Evolutionary conservation across 2,329 filamentous ascomycete species (phyloP).

Genomic region (Fusarium tuaranense): DNA sequence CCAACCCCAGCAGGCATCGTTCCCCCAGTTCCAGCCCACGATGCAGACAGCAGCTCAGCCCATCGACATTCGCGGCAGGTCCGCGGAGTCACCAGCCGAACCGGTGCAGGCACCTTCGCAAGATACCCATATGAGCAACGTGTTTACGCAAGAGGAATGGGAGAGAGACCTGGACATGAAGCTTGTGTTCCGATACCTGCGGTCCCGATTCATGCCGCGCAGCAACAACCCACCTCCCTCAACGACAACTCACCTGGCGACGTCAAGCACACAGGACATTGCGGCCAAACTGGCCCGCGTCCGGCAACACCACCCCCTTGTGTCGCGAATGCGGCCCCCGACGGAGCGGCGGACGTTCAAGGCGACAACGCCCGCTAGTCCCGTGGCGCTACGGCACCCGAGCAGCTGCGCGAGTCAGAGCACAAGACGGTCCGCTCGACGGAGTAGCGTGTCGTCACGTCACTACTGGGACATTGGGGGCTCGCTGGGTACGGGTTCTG

Average conservation of each 20-base stretch:
- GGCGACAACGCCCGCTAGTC: constrained; percentile 61
- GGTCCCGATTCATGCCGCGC: constrained; percentile 75
- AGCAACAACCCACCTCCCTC: constrained; percentile 55
- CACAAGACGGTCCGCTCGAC: constrained; percentile 76
- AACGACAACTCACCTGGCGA: constrained; percentile 60
- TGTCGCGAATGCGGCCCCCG: constrained; percentile 65
- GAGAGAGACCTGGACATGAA: constrained; percentile 91
- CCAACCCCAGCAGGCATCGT: constrained; percentile 36
- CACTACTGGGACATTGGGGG: constrained; percentile 95
- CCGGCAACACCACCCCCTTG: constrained; percentile 88
- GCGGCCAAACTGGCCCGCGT: constrained; percentile 86
- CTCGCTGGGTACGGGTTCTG: constrained; percentile 80
- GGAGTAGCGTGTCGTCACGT: constrained; percentile 77
- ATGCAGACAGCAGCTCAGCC: constrained; percentile 53
- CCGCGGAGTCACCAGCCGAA: constrained; percentile 35
- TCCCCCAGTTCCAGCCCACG: constrained; percentile 62
- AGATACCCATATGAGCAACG: constrained; percentile 42
- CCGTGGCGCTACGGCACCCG: constrained; percentile 61
- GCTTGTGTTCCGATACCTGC: constrained; percentile 90
- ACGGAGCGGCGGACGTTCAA: constrained; percentile 69
- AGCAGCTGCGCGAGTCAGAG: constrained; percentile 90
- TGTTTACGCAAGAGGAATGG: constrained; percentile 85
- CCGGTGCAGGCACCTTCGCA: constrained; percentile 35
- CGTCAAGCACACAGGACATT: constrained; percentile 69
- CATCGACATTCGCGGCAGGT: constrained; percentile 51